A percentile compares a stretch with the other conserved stretches of the same genome.
Evolutionary conservation across 2,329 filamentous ascomycete species (phyloP).

Genomic region (Claviceps citrina): DNA sequence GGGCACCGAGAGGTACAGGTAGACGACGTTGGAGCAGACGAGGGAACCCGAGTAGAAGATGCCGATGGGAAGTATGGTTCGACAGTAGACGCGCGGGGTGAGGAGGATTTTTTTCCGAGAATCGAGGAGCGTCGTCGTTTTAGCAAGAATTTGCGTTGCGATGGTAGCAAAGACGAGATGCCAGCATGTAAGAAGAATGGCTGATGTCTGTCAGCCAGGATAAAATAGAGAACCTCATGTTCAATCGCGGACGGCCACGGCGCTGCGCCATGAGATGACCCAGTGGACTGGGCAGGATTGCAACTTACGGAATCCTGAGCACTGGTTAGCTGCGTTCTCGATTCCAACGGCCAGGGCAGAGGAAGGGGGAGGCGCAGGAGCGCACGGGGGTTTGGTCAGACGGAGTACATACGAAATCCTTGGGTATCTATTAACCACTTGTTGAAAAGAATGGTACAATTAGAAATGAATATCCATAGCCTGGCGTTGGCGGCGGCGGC

Average conservation of each 20-base stretch:
- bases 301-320: background rate
- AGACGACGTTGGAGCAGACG: constrained; percentile 51
- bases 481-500: constrained; percentile 20
- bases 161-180: constrained; percentile 51
- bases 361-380: no score
- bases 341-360: no score
- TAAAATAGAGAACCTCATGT: no score
- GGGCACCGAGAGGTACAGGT: constrained; percentile 50
- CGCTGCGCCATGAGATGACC: no score
- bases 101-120: constrained; percentile 46
- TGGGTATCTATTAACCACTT: constrained; percentile 61
- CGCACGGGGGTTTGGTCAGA: no score
- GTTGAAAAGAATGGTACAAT: constrained; percentile 78
- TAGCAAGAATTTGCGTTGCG: constrained; percentile 50
- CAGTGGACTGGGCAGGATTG: no score
- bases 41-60: constrained; percentile 50
- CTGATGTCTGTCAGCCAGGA: constrained; percentile 13
- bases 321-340: background rate
- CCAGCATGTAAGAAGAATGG: constrained; percentile 50
- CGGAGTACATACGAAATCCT: constrained; percentile 12
- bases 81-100: constrained; percentile 43
- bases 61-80: constrained; percentile 50
- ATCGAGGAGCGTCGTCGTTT: constrained; percentile 47
- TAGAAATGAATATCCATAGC: constrained; percentile 74
- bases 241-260: no score